Evolutionary conservation across 2,329 filamentous ascomycete species (phyloP).

Genomic region (Annulohypoxylon truncatum): DNA sequence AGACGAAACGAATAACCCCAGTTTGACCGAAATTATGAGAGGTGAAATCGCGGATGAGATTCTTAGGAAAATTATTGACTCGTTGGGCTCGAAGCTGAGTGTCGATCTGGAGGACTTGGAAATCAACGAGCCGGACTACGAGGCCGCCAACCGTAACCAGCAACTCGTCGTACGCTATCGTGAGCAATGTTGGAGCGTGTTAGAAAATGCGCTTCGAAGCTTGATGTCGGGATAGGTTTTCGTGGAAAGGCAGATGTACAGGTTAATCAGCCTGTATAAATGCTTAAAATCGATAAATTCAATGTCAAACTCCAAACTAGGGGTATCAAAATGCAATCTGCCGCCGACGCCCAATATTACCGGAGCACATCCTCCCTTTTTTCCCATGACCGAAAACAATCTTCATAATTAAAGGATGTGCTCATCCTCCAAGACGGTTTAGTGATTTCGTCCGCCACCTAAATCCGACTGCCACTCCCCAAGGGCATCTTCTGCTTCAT

Average conservation of each 20-base stretch:
- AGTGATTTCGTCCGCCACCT: slow-evolving; percentile 14
- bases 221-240: slow-evolving; percentile 37
- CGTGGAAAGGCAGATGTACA: not conserved
- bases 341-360: slow-evolving; percentile 34
- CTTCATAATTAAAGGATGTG: not conserved
- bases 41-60: slow-evolving; percentile 58
- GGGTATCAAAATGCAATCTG: slow-evolving; percentile 47
- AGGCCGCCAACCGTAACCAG: slow-evolving; percentile 58
- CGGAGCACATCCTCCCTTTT: slow-evolving; percentile 12
- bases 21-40: slow-evolving; percentile 56
- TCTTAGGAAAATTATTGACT: slow-evolving; percentile 49
- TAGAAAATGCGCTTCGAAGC: slow-evolving; percentile 56
- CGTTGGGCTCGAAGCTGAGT: slow-evolving; percentile 54
- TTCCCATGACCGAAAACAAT: slow-evolving; percentile 5
- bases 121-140: slow-evolving; percentile 54
- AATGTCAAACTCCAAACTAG: slow-evolving; percentile 42
- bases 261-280: not conserved
- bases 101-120: slow-evolving; percentile 61
- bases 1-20: slow-evolving; percentile 39
- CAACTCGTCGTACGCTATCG: slow-evolving; percentile 62
- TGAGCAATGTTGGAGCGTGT: slow-evolving; percentile 59
- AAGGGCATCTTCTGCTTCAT: slow-evolving; percentile 42
- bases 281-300: slow-evolving; percentile 35
- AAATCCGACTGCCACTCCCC: slow-evolving; percentile 33
- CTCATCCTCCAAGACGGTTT: not conserved